Evolutionary conservation across 2,329 filamentous ascomycete genomes (phyloP).

Genomic region (Sarocladium brachiariae): DNA sequence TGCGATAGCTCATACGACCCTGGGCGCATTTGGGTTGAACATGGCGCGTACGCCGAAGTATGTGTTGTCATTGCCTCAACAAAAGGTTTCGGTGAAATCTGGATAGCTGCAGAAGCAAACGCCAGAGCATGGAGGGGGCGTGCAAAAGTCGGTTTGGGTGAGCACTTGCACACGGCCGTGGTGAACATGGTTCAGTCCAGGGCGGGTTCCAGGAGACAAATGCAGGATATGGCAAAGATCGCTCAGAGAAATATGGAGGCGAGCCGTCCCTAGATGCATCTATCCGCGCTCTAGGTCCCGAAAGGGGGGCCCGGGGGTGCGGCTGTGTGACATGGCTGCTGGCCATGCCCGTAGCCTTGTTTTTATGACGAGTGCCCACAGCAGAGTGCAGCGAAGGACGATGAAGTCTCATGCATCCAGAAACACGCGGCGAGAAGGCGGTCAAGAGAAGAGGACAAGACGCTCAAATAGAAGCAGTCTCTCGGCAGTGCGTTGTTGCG

Average conservation of each 20-base stretch:
- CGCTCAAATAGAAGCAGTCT: no score
- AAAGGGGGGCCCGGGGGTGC: background rate
- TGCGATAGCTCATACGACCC: background rate
- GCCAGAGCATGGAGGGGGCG: background rate
- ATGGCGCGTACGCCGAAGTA: no score
- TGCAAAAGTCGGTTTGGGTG: no score
- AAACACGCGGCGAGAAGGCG: background rate
- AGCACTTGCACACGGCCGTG: no score
- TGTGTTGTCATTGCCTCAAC: background rate
- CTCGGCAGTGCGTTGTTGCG: no score
- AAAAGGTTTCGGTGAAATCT: background rate
- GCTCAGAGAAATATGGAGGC: background rate
- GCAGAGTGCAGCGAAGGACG: background rate
- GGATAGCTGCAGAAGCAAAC: background rate
- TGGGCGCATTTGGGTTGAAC: background rate
- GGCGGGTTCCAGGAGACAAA: no score
- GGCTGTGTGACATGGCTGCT: background rate
- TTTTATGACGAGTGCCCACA: background rate
- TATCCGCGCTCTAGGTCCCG: background rate
- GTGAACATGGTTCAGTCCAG: no score
- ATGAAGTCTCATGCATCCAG: no score
- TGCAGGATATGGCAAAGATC: background rate
- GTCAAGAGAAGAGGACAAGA: background rate
- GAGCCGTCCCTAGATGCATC: slow-evolving; percentile 9
- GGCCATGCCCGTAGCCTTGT: background rate